These are phyloP conservation scores for Rickenella mellea DNA, from an alignment of 768 basidiomycete genomes.

Conservation along the genomic window DNA sequence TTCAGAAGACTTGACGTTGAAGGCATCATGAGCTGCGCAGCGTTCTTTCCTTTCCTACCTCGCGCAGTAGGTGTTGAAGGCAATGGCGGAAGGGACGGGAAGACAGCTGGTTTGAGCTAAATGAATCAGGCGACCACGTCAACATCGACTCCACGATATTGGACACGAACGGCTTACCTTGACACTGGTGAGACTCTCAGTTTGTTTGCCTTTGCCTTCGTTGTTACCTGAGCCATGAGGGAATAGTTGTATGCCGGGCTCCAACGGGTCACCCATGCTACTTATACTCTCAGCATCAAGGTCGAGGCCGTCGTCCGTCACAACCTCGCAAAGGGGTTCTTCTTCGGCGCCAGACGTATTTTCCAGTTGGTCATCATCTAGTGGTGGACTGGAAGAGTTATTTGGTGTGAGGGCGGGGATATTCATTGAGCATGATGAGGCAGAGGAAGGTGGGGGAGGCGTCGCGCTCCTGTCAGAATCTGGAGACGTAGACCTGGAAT, in stretches of 20 bases:
- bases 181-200: too few species aligned
- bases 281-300: constrained; percentile 5
- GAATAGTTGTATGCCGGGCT: constrained; percentile 11
- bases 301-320: constrained; percentile 1
- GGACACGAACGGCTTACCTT: too few species aligned
- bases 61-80: too few species aligned
- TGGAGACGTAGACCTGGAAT: neutral
- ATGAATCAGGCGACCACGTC: too few species aligned
- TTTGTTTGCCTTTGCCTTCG: constrained; percentile 11
- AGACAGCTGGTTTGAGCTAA: too few species aligned
- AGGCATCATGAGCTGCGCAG: constrained; percentile 16
- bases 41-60: too few species aligned
- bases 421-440: constrained; percentile 21
- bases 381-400: constrained; percentile 58
- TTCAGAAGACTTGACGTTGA: constrained; percentile 12
- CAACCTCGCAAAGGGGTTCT: constrained; percentile 9
- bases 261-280: too few species aligned
- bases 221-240: constrained; percentile 9
- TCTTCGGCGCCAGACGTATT: neutral
- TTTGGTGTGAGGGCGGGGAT: constrained; percentile 59
- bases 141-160: too few species aligned
- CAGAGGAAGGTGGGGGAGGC: constrained; percentile 16
- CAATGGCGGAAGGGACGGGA: too few species aligned
- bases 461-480: neutral
- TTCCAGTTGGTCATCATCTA: constrained; percentile 11